phyloP scores from a whole-genome alignment of 2,329 filamentous ascomycete species.

The Shiraia bambusicola region DNA sequence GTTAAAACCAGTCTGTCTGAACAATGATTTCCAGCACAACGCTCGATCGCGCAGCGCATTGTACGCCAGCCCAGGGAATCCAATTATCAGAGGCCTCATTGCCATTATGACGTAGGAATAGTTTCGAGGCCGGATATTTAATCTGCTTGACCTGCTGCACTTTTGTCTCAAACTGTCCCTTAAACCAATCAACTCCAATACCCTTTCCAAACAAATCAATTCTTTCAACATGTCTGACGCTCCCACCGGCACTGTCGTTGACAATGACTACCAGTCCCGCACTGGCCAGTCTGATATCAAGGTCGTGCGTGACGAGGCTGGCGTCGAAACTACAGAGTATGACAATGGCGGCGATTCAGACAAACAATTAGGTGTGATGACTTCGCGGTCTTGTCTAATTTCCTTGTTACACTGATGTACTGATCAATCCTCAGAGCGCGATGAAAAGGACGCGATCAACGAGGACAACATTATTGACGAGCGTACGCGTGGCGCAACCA shows the following conservation, averaged over 20 bases:
- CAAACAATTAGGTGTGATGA: conserved; percentile 47
- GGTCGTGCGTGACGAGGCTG: conserved; percentile 51
- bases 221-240: conserved; percentile 32
- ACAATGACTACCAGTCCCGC: conserved; percentile 52
- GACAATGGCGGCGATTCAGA: conserved; percentile 53
- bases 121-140: conserved; percentile 9
- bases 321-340: conserved; percentile 46
- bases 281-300: conserved; percentile 49
- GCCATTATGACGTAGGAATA: conserved; percentile 5
- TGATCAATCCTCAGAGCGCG: conserved; percentile 38
- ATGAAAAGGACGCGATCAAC: conserved; percentile 54
- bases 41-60: conserved; percentile 1
- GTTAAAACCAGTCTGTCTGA: conserved; percentile 2
- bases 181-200: background rate
- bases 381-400: background rate
- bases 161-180: background rate
- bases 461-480: conserved; percentile 50
- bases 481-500: conserved; percentile 52
- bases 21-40: conserved; percentile 10
- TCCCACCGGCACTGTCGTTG: conserved; percentile 38
- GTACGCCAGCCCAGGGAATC: background rate
- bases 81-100: background rate
- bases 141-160: background rate
- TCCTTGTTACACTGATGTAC: background rate
- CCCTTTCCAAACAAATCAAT: conserved; percentile 35